These are phyloP conservation scores for Tuber indicum DNA, from an alignment of 495 filamentous ascomycete species.

Conservation along the genomic window DNA sequence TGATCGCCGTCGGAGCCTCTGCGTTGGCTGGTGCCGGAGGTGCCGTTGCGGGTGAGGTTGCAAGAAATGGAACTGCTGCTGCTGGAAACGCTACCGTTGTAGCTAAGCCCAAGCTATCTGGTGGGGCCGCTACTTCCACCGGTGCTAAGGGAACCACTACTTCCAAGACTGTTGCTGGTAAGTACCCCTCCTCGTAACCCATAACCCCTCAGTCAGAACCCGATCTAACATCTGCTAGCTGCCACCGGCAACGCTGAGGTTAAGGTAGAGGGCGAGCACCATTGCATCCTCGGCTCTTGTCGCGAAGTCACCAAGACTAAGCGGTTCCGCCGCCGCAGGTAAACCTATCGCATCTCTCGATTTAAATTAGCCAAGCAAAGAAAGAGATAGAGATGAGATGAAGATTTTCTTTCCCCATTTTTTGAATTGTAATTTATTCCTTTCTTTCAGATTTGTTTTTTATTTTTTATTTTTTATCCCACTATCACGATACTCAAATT, in stretches of 20 bases:
- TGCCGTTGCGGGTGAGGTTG: background rate
- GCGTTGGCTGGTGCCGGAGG: constrained; percentile 7
- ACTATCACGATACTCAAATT: background rate
- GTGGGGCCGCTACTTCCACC: background rate
- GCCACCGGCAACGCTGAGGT: background rate
- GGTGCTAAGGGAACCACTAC: background rate
- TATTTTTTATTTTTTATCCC: background rate
- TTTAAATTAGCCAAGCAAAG: background rate
- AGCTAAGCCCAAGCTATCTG: background rate
- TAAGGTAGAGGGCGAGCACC: background rate
- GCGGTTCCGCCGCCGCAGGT: background rate
- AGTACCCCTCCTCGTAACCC: background rate
- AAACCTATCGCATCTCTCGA: background rate
- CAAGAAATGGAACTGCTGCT: constrained; percentile 11
- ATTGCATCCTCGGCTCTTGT: background rate
- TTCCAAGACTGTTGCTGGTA: background rate
- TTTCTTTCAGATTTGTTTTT: background rate
- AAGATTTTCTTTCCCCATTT: background rate
- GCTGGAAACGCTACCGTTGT: background rate
- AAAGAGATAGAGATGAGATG: background rate
- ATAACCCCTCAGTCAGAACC: background rate
- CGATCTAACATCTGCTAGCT: background rate
- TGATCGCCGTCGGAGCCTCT: constrained; percentile 45
- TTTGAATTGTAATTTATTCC: background rate
- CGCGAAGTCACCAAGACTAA: background rate